Conservation (phyloP, 176 grass and related monocot genomes). For the Raddia guianensis region DNA sequence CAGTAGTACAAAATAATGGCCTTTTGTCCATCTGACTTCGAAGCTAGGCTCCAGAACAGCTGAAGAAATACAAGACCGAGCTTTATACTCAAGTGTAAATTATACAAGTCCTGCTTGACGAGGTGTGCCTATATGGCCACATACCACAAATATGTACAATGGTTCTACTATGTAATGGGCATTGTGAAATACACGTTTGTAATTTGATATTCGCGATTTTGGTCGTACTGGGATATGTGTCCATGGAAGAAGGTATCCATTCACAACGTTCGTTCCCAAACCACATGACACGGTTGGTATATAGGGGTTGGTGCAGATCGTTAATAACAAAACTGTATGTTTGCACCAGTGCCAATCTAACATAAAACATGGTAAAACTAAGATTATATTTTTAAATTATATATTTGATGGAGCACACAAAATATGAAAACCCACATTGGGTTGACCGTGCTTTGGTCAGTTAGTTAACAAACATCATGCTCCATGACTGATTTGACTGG, state of each 20-base stretch:
- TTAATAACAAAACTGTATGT: slow-evolving; percentile 43
- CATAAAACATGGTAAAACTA: slow-evolving; percentile 12
- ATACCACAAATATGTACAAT: neutral
- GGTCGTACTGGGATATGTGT: neutral
- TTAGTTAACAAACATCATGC: slow-evolving; percentile 6
- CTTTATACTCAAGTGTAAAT: neutral
- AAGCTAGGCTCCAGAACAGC: neutral
- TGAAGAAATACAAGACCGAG: neutral
- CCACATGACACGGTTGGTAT: neutral
- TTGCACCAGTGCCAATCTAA: slow-evolving; percentile 23
- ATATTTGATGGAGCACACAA: neutral
- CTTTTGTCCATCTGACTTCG: neutral
- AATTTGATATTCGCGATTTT: neutral
- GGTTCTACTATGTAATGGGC: neutral
- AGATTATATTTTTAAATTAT: slow-evolving; percentile 32
- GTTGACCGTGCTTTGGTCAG: slow-evolving; percentile 9
- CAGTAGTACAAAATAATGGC: too few relatives aligned
- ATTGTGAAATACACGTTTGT: neutral
- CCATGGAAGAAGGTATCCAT: slow-evolving; percentile 8
- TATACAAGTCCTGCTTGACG: neutral
- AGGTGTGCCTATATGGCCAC: neutral
- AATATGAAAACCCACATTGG: slow-evolving; percentile 24
- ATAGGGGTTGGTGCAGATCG: neutral
- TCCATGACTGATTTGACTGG: slow-evolving; percentile 21
- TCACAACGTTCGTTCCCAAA: neutral